Conservation (phyloP, 1,139 yeast species). For the Diutina mesorugosa region DNA sequence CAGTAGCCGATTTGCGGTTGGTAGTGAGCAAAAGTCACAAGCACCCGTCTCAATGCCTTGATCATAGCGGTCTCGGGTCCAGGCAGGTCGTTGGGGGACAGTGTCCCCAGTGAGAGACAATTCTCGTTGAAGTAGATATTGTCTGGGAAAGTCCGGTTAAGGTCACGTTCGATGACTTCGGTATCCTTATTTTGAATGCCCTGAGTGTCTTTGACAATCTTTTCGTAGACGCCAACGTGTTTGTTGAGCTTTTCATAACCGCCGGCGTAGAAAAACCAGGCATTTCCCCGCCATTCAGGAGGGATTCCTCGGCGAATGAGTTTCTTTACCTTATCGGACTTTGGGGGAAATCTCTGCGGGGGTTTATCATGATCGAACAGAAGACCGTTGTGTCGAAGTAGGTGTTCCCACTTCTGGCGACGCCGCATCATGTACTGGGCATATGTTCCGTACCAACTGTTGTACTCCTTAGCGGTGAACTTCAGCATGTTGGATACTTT, state of each 20-base stretch:
- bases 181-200: conserved; percentile 52
- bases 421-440: conserved; percentile 49
- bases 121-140: conserved; percentile 45
- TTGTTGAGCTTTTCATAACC: conserved; percentile 66
- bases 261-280: conserved; percentile 96
- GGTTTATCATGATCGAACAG: conserved; percentile 17
- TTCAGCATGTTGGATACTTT: conserved; percentile 38
- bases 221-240: conserved; percentile 62
- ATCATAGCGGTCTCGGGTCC: conserved; percentile 48
- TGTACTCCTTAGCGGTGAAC: conserved; percentile 44
- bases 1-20: conserved; percentile 92
- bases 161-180: conserved; percentile 87
- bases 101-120: conserved; percentile 2
- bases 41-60: conserved; percentile 62
- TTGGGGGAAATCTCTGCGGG: conserved; percentile 62
- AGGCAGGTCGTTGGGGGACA: not conserved
- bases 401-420: conserved; percentile 59
- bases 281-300: conserved; percentile 92
- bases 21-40: conserved; percentile 73
- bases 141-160: conserved; percentile 90
- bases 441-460: conserved; percentile 63
- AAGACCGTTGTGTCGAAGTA: conserved; percentile 63
- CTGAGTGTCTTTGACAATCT: conserved; percentile 43
- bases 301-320: conserved; percentile 88
- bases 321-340: conserved; percentile 70